Base-by-base conservation (phyloP, 495 filamentous ascomycete species). In the Xylaria scruposa region DNA sequence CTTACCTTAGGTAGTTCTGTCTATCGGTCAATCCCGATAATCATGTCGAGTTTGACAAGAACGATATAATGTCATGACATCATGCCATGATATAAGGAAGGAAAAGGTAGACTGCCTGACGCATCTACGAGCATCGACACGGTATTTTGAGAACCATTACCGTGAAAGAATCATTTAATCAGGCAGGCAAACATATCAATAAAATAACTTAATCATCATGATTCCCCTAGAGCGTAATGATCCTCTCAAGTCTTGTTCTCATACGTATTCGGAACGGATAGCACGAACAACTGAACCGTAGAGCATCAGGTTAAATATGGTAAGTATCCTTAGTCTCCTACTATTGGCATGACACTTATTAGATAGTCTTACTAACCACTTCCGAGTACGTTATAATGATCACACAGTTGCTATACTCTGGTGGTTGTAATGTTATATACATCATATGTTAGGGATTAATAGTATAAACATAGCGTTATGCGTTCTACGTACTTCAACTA, bases 201-300 rank as follows among this genome's bases (percentile, higher is more conserved):
- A 62, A 62, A 62, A 3, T 38, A 56, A 60, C 58, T 38, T 60
- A 60, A 60, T 60, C 10, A 36, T 38, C 58, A n/a, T 21, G 10
- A 38, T 12, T n/a, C 19, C 4, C n/a, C 0, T 60, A 12, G 58
- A 4, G 4, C 33, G 15, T 3, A 3, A 38, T 38, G 2, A 4
- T 38, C 21, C 8, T 12, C 19, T 13, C 6, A 12, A 0, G 4
- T 59, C 4, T 7, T 19, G 15, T 12, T 8, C 8, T 29, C 4
- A 33, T 60, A 7, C 9, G 29, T n/a, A 36, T 36, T 59, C 4
- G 9, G 54, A 59, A 58, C 54, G 54, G 24, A 26, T 53, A 53
- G 49, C 21, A 53, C 49, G 3, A 26, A 9, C 9, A 2, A 0
- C 21, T 1, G 9, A 46, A 47, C 17, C 17, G 15, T 47, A 47